Base-by-base conservation (phyloP, 306 rosid genomes). In the Castanospermum australe region DNA sequence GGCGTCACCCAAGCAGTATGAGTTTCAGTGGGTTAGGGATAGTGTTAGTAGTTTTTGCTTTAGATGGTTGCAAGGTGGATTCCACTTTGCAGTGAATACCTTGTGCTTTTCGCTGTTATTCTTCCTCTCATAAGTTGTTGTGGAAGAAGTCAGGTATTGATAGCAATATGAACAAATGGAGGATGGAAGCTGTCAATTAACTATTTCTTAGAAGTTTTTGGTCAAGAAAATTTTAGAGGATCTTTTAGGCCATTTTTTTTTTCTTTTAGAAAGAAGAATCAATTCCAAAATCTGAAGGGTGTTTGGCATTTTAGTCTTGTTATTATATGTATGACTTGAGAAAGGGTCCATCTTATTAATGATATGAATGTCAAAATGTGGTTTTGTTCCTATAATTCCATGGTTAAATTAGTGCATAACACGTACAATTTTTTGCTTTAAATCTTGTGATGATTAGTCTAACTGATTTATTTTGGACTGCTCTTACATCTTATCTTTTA, bases 201-300 rank as follows among this genome's bases (percentile, higher is more conserved):
- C 36, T 45, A 21, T 62, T 59, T 60, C 33, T 73, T 41, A 15
- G 17, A 8, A 1, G 14, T 11, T 75, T n/a, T n/a, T n/a, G n/a
- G 18, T 74, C n/a, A n/a, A n/a, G n/a, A n/a, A n/a, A n/a, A n/a
- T n/a, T n/a, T n/a, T n/a, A n/a, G 59, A 17, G 30, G 45, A 74
- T 24, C 14, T 57, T 54, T 72, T 73, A 24, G 56, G 67, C 56
- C 39, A 73, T n/a, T n/a, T n/a, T n/a, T n/a, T n/a, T n/a, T n/a
- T n/a, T n/a, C n/a, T n/a, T n/a, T n/a, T n/a, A n/a, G 3, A 28
- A 28, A 28, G 32, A 28, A 3, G 32, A 38, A 38, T 0, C 8
- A 5, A 38, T 38, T 6, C 42, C 42, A 38, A 38, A 38, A 38
- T 38, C 8, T 6, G 9, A 4, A 10, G 14, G 8, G 13, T 41